Evolutionary conservation across 305 asterid genomes (phyloP).

Genomic region (Coffea humblotiana): DNA sequence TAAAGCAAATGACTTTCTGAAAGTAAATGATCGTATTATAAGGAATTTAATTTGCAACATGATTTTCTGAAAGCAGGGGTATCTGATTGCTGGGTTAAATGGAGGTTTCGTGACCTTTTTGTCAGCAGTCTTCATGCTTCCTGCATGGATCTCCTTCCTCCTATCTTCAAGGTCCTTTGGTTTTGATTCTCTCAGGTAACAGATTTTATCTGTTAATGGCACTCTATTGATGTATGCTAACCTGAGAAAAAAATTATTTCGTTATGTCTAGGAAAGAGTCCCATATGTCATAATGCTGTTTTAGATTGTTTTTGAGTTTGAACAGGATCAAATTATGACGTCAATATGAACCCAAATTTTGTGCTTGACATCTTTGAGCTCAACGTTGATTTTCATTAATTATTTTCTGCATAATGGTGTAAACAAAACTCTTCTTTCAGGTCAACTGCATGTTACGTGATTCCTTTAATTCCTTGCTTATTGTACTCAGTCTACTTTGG

Average conservation of each 20-base stretch:
- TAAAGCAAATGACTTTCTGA: neutral
- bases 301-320: neutral
- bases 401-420: conserved; percentile 19
- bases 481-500: conserved; percentile 80
- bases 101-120: conserved; percentile 87
- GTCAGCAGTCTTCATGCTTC: conserved; percentile 71
- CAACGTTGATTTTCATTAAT: conserved; percentile 9
- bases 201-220: neutral
- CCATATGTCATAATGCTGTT: neutral
- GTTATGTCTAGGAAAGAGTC: no score
- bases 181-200: conserved; percentile 73
- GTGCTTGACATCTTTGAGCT: neutral
- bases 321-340: neutral
- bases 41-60: conserved; percentile 18
- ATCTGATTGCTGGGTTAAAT: conserved; percentile 70
- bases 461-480: conserved; percentile 74
- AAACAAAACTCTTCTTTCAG: conserved; percentile 51
- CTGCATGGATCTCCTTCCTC: conserved; percentile 73
- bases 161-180: conserved; percentile 58
- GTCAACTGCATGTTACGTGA: conserved; percentile 74
- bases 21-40: neutral
- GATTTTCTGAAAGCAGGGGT: conserved; percentile 65
- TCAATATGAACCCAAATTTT: neutral
- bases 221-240: neutral
- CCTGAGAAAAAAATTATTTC: neutral